Base-by-base conservation (phyloP, 2,329 filamentous ascomycete genomes). In the Fusarium falciforme region DNA sequence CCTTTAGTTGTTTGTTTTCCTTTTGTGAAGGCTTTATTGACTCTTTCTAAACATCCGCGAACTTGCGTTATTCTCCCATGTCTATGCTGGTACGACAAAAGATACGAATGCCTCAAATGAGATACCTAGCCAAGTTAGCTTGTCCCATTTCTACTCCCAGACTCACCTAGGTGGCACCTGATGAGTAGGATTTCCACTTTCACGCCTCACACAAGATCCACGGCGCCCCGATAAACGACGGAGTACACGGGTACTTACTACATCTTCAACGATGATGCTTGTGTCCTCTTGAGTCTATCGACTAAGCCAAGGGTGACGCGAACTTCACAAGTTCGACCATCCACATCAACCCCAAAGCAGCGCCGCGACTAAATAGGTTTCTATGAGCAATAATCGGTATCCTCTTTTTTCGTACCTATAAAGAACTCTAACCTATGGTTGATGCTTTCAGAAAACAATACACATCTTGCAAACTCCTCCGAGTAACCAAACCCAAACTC, bases 391-490 rank as follows among this genome's bases (percentile, higher is more conserved):
- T 35, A 52, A n/a, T 52, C 47, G 27, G 47, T 12, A 52, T 29
- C 47, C 27, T 38, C 38, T 38, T 22, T 61, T 52, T 52, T 62
- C 14, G 22, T 52, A 33, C 31, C 22, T 52, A 62, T 16, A n/a
- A 36, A 31, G 12, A 38, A 29, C n/a, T 62, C 40, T 35, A 49
- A 33, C 59, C 42, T n/a, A 22, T 25, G 22, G 29, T 11, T 12
- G n/a, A 61, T 33, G 27, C 10, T 25, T 25, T 17, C 35, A 59
- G 22, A n/a, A 40, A 40, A 9, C 22, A 40, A 40, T 17, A 54
- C 52, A 27, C 25, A 29, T 52, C 44, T 38, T 52, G 22, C 25
- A 64, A 67, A 73, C 58, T 63, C 67, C 38, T 29, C 40, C 44
- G 9, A 25, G 63, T 66, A 52, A 60, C 20, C 61, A 20, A 61